A percentile compares a stretch with the other conserved stretches of the same genome.
phyloP scores from a whole-genome alignment of 2,329 filamentous ascomycete genomes.

The Trichoderma brevicompactum region DNA sequence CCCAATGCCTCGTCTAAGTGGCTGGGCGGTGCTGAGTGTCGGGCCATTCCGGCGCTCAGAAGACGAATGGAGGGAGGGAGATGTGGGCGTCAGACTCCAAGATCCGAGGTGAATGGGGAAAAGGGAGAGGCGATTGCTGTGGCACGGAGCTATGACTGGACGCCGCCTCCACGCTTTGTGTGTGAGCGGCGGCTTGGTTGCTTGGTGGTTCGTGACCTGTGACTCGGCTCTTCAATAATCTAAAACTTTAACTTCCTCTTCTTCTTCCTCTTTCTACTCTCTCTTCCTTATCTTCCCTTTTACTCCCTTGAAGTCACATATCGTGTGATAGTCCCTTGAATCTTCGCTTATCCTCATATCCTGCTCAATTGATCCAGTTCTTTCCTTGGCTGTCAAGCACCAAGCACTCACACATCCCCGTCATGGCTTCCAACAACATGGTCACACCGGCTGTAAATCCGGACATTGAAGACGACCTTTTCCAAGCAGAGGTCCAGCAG shows the following conservation, averaged over 20 bases:
- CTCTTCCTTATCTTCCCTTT: neutral
- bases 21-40: conserved; percentile 10
- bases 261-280: conserved; percentile 11
- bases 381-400: neutral
- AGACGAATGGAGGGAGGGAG: neutral
- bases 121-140: conserved; percentile 6
- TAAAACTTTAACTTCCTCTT: conserved; percentile 13
- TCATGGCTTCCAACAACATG: conserved; percentile 68
- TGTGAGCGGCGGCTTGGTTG: neutral
- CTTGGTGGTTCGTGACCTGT: conserved; percentile 12
- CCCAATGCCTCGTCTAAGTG: conserved; percentile 20
- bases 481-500: conserved; percentile 79
- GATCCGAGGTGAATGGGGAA: conserved; percentile 26
- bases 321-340: conserved; percentile 13
- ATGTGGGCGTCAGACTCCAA: conserved; percentile 3
- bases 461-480: conserved; percentile 66
- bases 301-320: neutral
- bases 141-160: conserved; percentile 16
- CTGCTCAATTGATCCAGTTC: conserved; percentile 6
- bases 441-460: conserved; percentile 60
- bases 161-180: conserved; percentile 18
- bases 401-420: conserved; percentile 35
- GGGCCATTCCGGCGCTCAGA: conserved; percentile 30
- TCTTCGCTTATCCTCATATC: neutral
- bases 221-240: conserved; percentile 15